Conservation (phyloP, 75 land plant genomes). For the Ceratopteris richardii region DNA sequence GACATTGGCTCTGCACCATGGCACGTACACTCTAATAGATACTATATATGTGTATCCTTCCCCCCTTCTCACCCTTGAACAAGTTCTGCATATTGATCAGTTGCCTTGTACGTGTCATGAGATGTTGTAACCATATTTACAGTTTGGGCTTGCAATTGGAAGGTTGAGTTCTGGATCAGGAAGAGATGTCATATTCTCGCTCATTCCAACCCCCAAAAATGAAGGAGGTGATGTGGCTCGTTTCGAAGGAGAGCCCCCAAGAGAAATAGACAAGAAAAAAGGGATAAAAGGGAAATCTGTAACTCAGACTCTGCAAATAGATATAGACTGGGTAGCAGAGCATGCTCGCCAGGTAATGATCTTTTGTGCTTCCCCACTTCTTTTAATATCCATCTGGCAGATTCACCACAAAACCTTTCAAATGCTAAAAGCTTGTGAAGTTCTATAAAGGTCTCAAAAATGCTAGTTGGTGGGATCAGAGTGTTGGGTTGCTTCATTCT, state of each 20-base stretch:
- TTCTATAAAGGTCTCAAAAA: conserved; percentile 56
- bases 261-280: conserved; percentile 11
- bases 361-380: neutral
- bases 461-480: conserved; percentile 78
- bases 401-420: too few species aligned
- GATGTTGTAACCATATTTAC: neutral
- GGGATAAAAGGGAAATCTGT: conserved; percentile 15
- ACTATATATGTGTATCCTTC: too few species aligned
- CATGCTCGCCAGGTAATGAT: conserved; percentile 23
- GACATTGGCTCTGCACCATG: too few species aligned
- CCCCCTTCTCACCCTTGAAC: too few species aligned
- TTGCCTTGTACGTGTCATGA: too few species aligned
- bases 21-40: too few species aligned
- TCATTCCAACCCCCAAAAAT: neutral
- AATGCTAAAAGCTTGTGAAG: too few species aligned
- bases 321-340: conserved; percentile 22
- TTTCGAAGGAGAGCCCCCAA: conserved; percentile 3
- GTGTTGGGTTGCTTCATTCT: conserved; percentile 78
- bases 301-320: conserved; percentile 11
- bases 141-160: conserved; percentile 22
- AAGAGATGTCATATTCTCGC: conserved; percentile 11
- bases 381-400: too few species aligned
- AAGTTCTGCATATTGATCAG: too few species aligned
- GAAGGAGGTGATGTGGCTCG: conserved; percentile 4
- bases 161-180: conserved; percentile 12